Conservation (phyloP, 1,139 yeast species). For the Schwanniomyces etchellsii region DNA sequence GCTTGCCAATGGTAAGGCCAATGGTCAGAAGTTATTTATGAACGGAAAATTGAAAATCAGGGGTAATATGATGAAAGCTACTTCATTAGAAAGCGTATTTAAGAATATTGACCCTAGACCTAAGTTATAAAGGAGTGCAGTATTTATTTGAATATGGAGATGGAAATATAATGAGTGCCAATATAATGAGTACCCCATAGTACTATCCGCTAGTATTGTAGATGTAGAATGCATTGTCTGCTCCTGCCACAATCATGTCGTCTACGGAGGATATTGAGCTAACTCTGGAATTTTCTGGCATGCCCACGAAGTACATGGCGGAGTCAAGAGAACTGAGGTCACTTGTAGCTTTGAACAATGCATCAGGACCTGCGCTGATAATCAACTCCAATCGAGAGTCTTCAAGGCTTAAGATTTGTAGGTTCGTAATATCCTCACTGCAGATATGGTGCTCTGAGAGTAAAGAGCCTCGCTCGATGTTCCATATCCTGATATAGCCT, state of each 20-base stretch:
- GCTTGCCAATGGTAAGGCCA: conserved; percentile 71
- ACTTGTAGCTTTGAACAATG: conserved; percentile 10
- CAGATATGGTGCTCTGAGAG: background rate
- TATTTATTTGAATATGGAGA: conserved; percentile 1
- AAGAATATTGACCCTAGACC: conserved; percentile 55
- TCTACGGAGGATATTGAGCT: conserved; percentile 8
- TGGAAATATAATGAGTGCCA: conserved; percentile 2
- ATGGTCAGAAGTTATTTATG: conserved; percentile 82
- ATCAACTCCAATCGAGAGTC: conserved; percentile 3
- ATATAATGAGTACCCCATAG: background rate
- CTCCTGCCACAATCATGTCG: background rate
- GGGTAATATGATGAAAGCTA: conserved; percentile 89
- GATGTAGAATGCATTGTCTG: background rate
- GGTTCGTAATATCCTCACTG: background rate
- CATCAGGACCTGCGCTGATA: conserved; percentile 21
- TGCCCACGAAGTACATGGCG: conserved; percentile 15
- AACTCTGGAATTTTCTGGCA: conserved; percentile 17
- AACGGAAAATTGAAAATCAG: conserved; percentile 78
- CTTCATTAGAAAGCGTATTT: conserved; percentile 68
- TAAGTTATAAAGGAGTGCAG: conserved; percentile 26
- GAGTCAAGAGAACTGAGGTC: conserved; percentile 4
- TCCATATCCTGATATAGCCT: conserved; percentile 15
- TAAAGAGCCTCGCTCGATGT: conserved; percentile 3
- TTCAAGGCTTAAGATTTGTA: conserved; percentile 4
- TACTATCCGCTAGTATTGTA: background rate